Base-by-base conservation (phyloP, 768 basidiomycete species). In the Peribolospora baueri region DNA sequence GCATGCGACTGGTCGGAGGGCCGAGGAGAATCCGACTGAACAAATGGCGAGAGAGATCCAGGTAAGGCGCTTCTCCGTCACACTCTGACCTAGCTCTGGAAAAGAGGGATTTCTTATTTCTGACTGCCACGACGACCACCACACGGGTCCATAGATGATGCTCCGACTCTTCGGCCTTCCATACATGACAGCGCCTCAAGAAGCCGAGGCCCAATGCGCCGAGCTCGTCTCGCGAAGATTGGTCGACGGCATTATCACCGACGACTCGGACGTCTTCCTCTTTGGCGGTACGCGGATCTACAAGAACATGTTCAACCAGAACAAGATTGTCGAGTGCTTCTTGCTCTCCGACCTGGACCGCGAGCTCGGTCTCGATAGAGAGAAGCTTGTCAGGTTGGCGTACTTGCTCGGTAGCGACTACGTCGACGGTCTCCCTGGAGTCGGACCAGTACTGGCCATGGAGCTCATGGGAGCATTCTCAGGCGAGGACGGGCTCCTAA, bases 251-350 rank as follows among this genome's bases (percentile, higher is more conserved):
- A 82, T 98, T 54, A 97, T 98, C 66, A 98, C 93, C 0, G 93
- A 98, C 66, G 93, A 98, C 67, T 93, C 87, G 4, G 93, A 98
- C 64, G 88, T 97, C 51, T 98, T 98, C 69, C 79, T 98, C 51
- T 98, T 98, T 61, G 93, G 93, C 41, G 91, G 86, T 36, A 69
- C 76, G 60, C 80, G 87, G n/a, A 85, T 97, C 14, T 93, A 83
- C 75, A 93, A 91, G 70, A 97, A 98, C 66, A 91, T 98, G 83
- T 98, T 98, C 72, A 95, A 97, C 66, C 91, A 97, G 68, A 83
- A 84, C 50, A 95, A 97, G 72, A 95, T 88, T 3, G 93, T 95
- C 54, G 93, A 98, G 68, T 88, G 87, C 65, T 98, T 93, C 72
- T 71, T 93, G 42, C 70, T 78, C 2, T 68, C 76, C 5, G 93